Evolutionary conservation across 2,329 filamentous ascomycete genomes (phyloP), one percentile per base, ranked within the genome.

Genomic region (Aspergillus calidoustus): DNA sequence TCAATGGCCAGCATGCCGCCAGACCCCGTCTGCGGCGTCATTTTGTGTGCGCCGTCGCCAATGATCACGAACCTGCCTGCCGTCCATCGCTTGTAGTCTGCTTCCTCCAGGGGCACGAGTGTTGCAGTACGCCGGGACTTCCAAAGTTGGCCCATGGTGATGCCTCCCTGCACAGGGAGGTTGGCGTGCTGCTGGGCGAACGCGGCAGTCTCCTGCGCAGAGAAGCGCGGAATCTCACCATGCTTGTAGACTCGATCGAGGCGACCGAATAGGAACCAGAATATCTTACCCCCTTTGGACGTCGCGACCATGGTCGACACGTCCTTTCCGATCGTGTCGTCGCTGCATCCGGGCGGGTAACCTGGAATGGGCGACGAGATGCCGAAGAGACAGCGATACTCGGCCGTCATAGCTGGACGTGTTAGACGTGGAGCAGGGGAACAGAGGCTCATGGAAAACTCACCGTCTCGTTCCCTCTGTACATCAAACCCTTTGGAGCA

Each of bases 331-430:
- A 49, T n/a, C 8, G 54, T 56, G n/a, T 17, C 41, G 17, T 56
- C 41, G 28, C 19, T 34, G 23, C n/a, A 25, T 4, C 54, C 54
- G 3, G 44, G 54, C 17, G 8, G 15, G 2, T 49, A n/a, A 8
- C 54, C 54, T 3, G 54, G 7, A 7, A 46, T 47, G 3, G 54
- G 41, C 4, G 23, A 49, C 4, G 54, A 56, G 9, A 56, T 49
- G 7, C 54, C 54, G 25, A 56, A 56, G 1, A 49, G 15, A n/a
- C 54, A 56, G 2, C 49, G 48, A 28, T 56, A 56, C 49, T 56
- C 54, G 25, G 54, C 25, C n/a, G 44, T 49, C 44, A 56, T 22
- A 3, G 13, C 54, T 56, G 6, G 6, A 49, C 34, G 13, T 11
- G 38, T 46, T 30, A n/a, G 52, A 19, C 19, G 19, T 19, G 19